phyloP scores from a whole-genome alignment of 495 filamentous ascomycete genomes.

The Diplogelasinospora grovesii region DNA sequence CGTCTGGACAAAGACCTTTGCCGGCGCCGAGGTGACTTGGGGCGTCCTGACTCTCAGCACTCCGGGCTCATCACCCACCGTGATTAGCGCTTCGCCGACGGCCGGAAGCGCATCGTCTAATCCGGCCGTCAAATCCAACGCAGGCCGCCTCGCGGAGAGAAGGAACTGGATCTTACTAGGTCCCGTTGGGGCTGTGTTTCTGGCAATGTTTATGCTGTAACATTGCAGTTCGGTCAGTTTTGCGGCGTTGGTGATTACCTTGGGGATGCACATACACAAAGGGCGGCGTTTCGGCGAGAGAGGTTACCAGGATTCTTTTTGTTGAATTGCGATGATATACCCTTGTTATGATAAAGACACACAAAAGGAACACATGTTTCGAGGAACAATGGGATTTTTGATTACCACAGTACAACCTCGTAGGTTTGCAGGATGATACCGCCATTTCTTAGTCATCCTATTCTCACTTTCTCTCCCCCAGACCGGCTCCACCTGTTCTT shows the following conservation, averaged over 20 bases:
- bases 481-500: too few relatives aligned
- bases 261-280: too few relatives aligned
- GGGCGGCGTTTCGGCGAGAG: not conserved
- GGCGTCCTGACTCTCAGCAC: conserved; percentile 30
- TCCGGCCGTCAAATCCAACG: conserved; percentile 7
- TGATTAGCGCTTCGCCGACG: conserved; percentile 10
- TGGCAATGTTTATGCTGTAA: not conserved
- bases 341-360: not conserved
- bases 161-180: not conserved
- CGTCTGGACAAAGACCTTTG: conserved; percentile 26
- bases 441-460: too few relatives aligned
- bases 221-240: too few relatives aligned
- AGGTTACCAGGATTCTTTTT: too few relatives aligned
- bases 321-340: too few relatives aligned
- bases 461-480: too few relatives aligned
- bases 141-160: not conserved
- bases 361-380: not conserved
- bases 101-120: not conserved
- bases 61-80: conserved; percentile 17
- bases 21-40: conserved; percentile 27
- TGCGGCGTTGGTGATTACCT: too few relatives aligned
- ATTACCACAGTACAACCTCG: too few relatives aligned
- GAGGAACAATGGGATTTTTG: too few relatives aligned
- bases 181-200: not conserved
- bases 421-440: too few relatives aligned